A percentile compares a stretch with the other conserved stretches of the same genome.
These are phyloP conservation scores for thale cress (Arabidopsis thaliana) DNA, from an alignment of 345 rosid species.

Conservation along the genomic window DNA sequence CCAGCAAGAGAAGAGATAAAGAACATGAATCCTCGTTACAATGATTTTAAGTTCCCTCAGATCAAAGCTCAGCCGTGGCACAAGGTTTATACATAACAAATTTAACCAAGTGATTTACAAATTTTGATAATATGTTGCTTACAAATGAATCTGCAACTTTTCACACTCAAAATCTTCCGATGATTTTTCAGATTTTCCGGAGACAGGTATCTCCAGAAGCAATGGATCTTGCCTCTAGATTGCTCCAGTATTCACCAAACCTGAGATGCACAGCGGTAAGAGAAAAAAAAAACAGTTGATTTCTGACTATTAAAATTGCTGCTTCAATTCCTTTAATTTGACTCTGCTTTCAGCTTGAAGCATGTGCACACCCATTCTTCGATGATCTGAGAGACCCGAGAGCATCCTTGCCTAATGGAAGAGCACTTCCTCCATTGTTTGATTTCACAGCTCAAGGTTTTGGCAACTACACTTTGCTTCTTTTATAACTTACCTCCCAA, in stretches of 20 bases:
- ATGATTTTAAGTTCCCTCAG: conserved; percentile 89
- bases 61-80: conserved; percentile 96
- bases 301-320: conserved; percentile 15
- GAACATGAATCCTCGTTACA: conserved; percentile 90
- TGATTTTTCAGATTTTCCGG: conserved; percentile 60
- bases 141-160: conserved; percentile 8
- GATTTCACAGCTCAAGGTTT: conserved; percentile 98
- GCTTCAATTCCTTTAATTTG: neutral
- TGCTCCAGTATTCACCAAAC: conserved; percentile 89
- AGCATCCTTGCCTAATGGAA: conserved; percentile 85
- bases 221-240: conserved; percentile 83
- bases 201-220: conserved; percentile 79
- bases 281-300: neutral
- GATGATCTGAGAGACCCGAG: conserved; percentile 84
- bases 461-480: neutral
- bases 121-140: neutral
- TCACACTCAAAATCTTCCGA: neutral
- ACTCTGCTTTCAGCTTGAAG: conserved; percentile 79
- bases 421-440: conserved; percentile 82
- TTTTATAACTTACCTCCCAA: neutral
- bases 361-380: conserved; percentile 97
- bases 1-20: conserved; percentile 88
- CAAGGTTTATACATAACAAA: conserved; percentile 55
- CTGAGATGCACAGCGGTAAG: conserved; percentile 85
- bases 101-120: neutral